Conservation (phyloP, 2,329 filamentous ascomycete genomes). For the Colletotrichum zoysiae region DNA sequence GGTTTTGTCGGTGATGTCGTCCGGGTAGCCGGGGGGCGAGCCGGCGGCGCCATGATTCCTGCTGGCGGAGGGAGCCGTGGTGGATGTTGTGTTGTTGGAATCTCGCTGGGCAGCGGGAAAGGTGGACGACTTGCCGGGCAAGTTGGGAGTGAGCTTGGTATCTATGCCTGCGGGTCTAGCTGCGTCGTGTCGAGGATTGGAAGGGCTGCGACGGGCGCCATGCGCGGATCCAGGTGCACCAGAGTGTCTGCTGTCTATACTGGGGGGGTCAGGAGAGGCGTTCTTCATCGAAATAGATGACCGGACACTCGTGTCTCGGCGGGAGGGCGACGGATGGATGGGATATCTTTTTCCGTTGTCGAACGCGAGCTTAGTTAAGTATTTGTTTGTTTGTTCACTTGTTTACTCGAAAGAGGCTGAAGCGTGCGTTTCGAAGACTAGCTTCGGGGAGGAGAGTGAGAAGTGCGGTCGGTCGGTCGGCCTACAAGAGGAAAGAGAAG, state of each 20-base stretch:
- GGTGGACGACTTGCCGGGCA: constrained; percentile 19
- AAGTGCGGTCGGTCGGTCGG: background rate
- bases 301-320: constrained; percentile 42
- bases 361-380: too few species aligned
- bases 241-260: constrained; percentile 69
- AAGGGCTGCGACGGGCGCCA: constrained; percentile 59
- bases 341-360: background rate
- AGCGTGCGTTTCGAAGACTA: constrained; percentile 23
- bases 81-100: constrained; percentile 43
- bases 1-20: constrained; percentile 18
- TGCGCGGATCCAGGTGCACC: constrained; percentile 67
- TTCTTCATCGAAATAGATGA: constrained; percentile 71
- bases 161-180: constrained; percentile 48
- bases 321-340: constrained; percentile 1
- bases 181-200: constrained; percentile 52
- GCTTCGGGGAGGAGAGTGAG: constrained; percentile 21
- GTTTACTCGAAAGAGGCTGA: background rate
- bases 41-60: constrained; percentile 38
- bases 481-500: constrained; percentile 18
- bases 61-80: constrained; percentile 22
- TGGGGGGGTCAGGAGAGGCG: constrained; percentile 65
- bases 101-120: constrained; percentile 41
- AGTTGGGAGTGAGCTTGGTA: constrained; percentile 21
- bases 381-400: background rate
- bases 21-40: constrained; percentile 21